phyloP scores from a whole-genome alignment of 192 early-diverging fungal genomes.

The Coemansia sp. region DNA sequence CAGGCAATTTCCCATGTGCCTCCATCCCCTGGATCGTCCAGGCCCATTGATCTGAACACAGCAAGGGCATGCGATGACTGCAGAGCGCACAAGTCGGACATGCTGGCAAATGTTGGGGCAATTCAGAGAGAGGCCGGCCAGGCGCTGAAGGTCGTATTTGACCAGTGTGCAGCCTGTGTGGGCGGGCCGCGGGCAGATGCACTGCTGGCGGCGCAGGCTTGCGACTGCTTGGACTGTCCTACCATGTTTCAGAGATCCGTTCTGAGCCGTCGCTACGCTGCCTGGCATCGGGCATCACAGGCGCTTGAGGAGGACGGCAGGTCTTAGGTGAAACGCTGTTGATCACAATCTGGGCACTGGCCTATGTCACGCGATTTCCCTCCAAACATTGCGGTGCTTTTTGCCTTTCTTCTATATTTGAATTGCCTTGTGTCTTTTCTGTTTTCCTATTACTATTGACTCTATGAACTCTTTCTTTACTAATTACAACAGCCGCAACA shows the following conservation, averaged over 20 bases:
- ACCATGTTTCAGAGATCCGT: conserved; percentile 28
- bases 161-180: conserved; percentile 31
- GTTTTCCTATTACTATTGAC: neutral
- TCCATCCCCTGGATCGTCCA: neutral
- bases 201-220: conserved; percentile 35
- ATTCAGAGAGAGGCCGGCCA: conserved; percentile 11
- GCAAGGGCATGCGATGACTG: conserved; percentile 23
- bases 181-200: conserved; percentile 38
- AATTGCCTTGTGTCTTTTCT: too few relatives aligned
- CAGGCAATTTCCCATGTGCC: conserved; percentile 12
- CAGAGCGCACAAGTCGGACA: conserved; percentile 16
- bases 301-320: neutral
- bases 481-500: neutral
- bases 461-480: neutral
- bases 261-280: conserved; percentile 22
- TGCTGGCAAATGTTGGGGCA: conserved; percentile 14
- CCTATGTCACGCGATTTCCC: neutral
- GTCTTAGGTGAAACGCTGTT: neutral
- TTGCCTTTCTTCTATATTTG: neutral
- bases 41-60: neutral
- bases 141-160: conserved; percentile 8
- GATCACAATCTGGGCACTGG: neutral
- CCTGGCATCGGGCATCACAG: conserved; percentile 17
- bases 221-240: conserved; percentile 40
- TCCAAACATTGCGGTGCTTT: neutral